Base-by-base conservation (phyloP, 805 yeast species). In the Limtongia smithiae region DNA sequence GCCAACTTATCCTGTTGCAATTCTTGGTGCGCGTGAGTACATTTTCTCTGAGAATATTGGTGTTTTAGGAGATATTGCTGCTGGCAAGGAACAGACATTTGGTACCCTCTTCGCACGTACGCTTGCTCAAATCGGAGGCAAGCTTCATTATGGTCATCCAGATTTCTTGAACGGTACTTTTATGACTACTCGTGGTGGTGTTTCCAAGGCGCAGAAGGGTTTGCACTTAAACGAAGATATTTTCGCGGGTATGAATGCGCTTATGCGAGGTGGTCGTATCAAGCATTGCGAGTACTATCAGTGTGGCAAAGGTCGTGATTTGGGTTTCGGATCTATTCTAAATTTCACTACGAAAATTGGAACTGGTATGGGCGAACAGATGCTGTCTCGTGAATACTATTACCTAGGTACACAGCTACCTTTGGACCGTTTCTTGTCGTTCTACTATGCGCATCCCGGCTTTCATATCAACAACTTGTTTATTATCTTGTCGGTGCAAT, bases 281-380 rank as follows among this genome's bases (percentile, higher is more conserved):
- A 90, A 90, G 70, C 97, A 91, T 66, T 85, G 96, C 68, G 97
- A 91, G 63, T 91, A 84, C 68, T 89, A 81, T 68, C 97, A 91
- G 67, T 91, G 97, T 69, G 97, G 97, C 28, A 91, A 91, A 66
- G 97, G 97, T 0, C 76, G 97, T 66, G 97, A 91, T 71, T 71
- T 91, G 47, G 97, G 97, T 2, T 91, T 91, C 69, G 84, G 89
- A 1, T 86, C 96, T 0, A 89, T 91, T 57, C 72, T 91, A 59
- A 91, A 90, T 64, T 91, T 91, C 71, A 91, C 96, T 0, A 84
- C 96, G 2, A 91, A 91, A 69, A 90, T 91, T 64, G 97, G 97
- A 2, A 93, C 96, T 37, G 97, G 97, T 43, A 91, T 91, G 97
- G 97, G 97, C 7, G 97, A 91, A 65, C 97, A 91, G 66, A 77